Percentiles rank a stretch among this genome's conserved stretches.
phyloP scores from a whole-genome alignment of 495 filamentous ascomycete species.

The Annulohypoxylon maeteangense region DNA sequence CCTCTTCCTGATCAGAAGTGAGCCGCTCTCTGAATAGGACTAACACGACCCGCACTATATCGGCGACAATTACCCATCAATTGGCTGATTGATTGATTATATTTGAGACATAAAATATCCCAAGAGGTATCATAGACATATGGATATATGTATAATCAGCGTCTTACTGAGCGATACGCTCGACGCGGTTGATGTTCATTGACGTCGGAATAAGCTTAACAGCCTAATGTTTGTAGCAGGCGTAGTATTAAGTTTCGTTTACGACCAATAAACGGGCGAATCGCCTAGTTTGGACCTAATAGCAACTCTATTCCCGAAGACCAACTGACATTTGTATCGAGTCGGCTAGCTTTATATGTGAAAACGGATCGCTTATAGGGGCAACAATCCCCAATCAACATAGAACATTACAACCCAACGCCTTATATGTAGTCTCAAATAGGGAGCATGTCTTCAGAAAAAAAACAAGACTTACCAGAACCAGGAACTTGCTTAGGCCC shows the following conservation, averaged over 20 bases:
- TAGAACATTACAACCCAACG: not conserved
- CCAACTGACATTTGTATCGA: not conserved
- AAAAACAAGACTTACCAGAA: constrained; percentile 20
- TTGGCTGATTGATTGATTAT: not conserved
- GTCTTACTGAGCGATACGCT: not conserved
- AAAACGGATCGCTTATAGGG: not conserved
- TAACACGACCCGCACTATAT: constrained; percentile 23
- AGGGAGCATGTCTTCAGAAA: not conserved
- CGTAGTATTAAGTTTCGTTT: not conserved
- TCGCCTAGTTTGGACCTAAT: not conserved
- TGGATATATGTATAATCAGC: not conserved
- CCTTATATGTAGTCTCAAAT: not conserved
- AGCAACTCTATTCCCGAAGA: no score
- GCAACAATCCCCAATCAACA: not conserved
- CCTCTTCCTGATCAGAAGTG: constrained; percentile 26
- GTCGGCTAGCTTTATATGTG: not conserved
- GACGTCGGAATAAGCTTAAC: not conserved
- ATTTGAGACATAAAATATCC: not conserved
- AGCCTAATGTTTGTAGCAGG: not conserved
- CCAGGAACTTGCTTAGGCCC: constrained; percentile 29
- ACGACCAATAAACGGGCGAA: no score
- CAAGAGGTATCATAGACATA: not conserved
- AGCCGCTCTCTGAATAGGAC: constrained; percentile 28
- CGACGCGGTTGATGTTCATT: not conserved
- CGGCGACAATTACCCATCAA: not conserved